A percentile compares a stretch with the other conserved stretches of the same genome.
Evolutionary conservation across 2,329 filamentous ascomycete genomes (phyloP).

Genomic region (Ophiobolus disseminans): DNA sequence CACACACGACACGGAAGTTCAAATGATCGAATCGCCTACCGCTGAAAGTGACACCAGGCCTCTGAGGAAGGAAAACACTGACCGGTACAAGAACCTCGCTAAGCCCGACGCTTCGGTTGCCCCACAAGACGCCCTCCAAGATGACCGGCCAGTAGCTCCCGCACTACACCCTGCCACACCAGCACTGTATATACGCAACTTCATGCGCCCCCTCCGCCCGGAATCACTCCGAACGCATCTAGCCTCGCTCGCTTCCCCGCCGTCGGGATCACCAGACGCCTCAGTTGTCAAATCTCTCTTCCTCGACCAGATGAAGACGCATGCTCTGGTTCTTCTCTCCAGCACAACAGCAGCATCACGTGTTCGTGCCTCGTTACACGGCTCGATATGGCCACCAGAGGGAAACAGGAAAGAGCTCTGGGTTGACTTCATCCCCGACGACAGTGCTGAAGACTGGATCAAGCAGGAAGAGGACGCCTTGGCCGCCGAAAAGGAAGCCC

Average conservation of each 20-base stretch:
- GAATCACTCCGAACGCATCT: slow-evolving; percentile 73
- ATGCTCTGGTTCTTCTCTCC: slow-evolving; percentile 80
- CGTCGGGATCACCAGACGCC: slow-evolving; percentile 57
- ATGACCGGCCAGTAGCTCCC: slow-evolving; percentile 44
- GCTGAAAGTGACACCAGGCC: slow-evolving; percentile 13
- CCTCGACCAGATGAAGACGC: slow-evolving; percentile 84
- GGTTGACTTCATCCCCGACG: slow-evolving; percentile 87
- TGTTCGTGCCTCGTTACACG: slow-evolving; percentile 78
- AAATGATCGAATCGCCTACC: slow-evolving; percentile 6
- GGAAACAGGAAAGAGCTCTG: slow-evolving; percentile 81
- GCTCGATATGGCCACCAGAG: slow-evolving; percentile 85
- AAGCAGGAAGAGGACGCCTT: slow-evolving; percentile 50
- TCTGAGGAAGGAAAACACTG: slow-evolving; percentile 39
- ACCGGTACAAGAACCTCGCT: slow-evolving; percentile 46
- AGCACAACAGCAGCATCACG: slow-evolving; percentile 74
- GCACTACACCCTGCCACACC: slow-evolving; percentile 52
- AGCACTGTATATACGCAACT: slow-evolving; percentile 81
- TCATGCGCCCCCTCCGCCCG: slow-evolving; percentile 84
- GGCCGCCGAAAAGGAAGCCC: slow-evolving; percentile 36
- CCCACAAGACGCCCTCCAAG: slow-evolving; percentile 23
- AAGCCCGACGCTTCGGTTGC: slow-evolving; percentile 20
- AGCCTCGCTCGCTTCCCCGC: slow-evolving; percentile 69
- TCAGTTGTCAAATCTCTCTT: slow-evolving; percentile 72
- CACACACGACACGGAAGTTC: slow-evolving; percentile 2
- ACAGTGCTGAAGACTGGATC: slow-evolving; percentile 77